These are phyloP conservation scores for Yamagishiella unicocca DNA, from an alignment of 139 green algal genomes.

Conservation along the genomic window DNA sequence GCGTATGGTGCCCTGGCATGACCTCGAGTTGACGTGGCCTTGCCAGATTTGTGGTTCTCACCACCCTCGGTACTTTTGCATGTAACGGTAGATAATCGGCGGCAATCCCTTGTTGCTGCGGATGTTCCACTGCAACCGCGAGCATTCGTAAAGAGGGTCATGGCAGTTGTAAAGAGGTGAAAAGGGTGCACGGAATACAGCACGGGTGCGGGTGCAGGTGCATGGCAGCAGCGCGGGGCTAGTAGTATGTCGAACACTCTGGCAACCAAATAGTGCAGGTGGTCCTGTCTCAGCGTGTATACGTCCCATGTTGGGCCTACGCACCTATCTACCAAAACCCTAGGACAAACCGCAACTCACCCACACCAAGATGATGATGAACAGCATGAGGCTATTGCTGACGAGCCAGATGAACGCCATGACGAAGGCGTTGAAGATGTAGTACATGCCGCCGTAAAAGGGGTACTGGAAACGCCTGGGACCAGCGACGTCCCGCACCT, in stretches of 20 bases:
- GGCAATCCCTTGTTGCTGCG: conserved; percentile 53
- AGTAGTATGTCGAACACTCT: too few relatives aligned
- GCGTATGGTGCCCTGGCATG: too few relatives aligned
- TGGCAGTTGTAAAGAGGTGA: too few relatives aligned
- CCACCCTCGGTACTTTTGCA: conserved; percentile 54
- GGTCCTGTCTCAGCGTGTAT: too few relatives aligned
- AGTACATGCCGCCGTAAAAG: conserved; percentile 48
- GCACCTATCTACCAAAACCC: too few relatives aligned
- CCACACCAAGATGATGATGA: conserved; percentile 49
- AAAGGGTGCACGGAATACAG: neutral
- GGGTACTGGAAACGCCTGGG: neutral
- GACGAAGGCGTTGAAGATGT: conserved; percentile 46
- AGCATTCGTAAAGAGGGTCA: too few relatives aligned
- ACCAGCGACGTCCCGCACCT: conserved; percentile 9
- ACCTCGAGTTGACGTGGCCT: neutral
- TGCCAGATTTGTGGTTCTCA: neutral
- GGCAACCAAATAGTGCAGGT: too few relatives aligned
- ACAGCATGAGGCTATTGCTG: conserved; percentile 46
- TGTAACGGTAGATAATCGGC: conserved; percentile 55
- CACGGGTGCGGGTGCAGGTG: neutral
- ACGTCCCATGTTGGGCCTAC: too few relatives aligned
- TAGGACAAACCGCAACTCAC: conserved; percentile 24
- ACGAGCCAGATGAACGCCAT: conserved; percentile 48
- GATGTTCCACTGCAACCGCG: conserved; percentile 50
- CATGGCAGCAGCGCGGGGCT: neutral